Percentiles rank a stretch among this genome's conserved stretches.
Conservation (phyloP, 768 basidiomycete genomes). For the Boletus sp. region DNA sequence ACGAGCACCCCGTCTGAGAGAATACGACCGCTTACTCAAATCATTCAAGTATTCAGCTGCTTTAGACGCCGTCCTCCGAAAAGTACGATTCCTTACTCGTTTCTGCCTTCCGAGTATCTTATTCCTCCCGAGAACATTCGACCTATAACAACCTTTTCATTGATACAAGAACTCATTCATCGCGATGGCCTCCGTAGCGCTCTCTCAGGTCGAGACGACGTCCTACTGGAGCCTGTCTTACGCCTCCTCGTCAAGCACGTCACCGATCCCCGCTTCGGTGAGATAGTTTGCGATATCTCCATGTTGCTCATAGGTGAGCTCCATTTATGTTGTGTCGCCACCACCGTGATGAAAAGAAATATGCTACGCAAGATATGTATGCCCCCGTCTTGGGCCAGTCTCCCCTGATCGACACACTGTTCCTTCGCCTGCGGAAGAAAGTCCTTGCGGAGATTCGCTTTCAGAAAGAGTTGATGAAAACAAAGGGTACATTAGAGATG, state of each 20-base stretch:
- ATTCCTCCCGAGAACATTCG: conserved; percentile 61
- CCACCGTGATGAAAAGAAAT: conserved; percentile 6
- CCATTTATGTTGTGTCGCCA: background rate
- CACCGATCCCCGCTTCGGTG: conserved; percentile 89
- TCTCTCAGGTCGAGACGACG: conserved; percentile 87
- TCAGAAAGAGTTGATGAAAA: conserved; percentile 78
- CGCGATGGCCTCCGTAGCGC: conserved; percentile 86
- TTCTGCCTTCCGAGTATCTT: background rate
- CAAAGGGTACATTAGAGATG: conserved; percentile 91
- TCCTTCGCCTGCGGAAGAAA: conserved; percentile 78
- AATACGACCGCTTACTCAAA: conserved; percentile 89
- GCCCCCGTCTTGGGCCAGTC: conserved; percentile 89
- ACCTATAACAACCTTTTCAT: conserved; percentile 81
- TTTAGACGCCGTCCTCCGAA: conserved; percentile 84
- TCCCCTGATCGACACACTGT: conserved; percentile 83
- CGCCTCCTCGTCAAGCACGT: conserved; percentile 81
- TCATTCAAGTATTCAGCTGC: conserved; percentile 93
- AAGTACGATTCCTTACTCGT: conserved; percentile 43
- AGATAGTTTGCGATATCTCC: conserved; percentile 78
- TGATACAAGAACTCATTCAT: conserved; percentile 90
- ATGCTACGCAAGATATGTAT: conserved; percentile 72
- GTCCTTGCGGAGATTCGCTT: conserved; percentile 84
- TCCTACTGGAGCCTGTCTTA: conserved; percentile 89
- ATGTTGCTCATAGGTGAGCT: conserved; percentile 77
- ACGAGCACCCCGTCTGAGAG: conserved; percentile 66